Evolutionary conservation across 2,329 filamentous ascomycete species (phyloP).

Genomic region (Phialocephala sp.): DNA sequence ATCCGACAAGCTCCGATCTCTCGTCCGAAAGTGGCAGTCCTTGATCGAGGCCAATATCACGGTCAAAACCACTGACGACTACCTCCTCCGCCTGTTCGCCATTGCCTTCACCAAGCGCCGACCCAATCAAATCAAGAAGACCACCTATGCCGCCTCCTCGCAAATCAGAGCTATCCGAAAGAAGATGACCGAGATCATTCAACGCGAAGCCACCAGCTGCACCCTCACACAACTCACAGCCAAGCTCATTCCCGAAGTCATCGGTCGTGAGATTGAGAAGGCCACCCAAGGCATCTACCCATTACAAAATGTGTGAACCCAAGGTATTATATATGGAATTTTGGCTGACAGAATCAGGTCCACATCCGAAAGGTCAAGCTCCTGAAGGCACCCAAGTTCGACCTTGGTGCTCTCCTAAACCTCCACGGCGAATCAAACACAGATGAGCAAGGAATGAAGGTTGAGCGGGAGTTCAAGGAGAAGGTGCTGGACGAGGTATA

Average conservation of each 20-base stretch:
- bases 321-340: slow-evolving; percentile 7
- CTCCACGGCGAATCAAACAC: slow-evolving; percentile 97
- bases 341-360: slow-evolving; percentile 63
- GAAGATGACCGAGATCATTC: slow-evolving; percentile 99
- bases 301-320: slow-evolving; percentile 85
- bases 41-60: slow-evolving; percentile 99
- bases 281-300: slow-evolving; percentile 99
- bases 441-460: slow-evolving; percentile 97
- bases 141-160: slow-evolving; percentile 94
- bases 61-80: slow-evolving; percentile 99
- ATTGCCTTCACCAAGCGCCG: slow-evolving; percentile 99
- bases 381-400: slow-evolving; percentile 98
- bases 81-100: slow-evolving; percentile 98
- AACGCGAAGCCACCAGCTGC: slow-evolving; percentile 92
- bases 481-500: slow-evolving; percentile 92
- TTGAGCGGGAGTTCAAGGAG: slow-evolving; percentile 99
- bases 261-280: slow-evolving; percentile 99
- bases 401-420: slow-evolving; percentile 92
- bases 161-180: slow-evolving; percentile 98
- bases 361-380: slow-evolving; percentile 99
- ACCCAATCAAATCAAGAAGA: slow-evolving; percentile 99
- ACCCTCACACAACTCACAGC: slow-evolving; percentile 94
- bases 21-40: slow-evolving; percentile 99
- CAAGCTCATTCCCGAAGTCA: slow-evolving; percentile 99
- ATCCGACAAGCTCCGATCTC: slow-evolving; percentile 98